phyloP scores from a whole-genome alignment of 2,329 filamentous ascomycete genomes.

The Aspergillus sclerotialis region DNA sequence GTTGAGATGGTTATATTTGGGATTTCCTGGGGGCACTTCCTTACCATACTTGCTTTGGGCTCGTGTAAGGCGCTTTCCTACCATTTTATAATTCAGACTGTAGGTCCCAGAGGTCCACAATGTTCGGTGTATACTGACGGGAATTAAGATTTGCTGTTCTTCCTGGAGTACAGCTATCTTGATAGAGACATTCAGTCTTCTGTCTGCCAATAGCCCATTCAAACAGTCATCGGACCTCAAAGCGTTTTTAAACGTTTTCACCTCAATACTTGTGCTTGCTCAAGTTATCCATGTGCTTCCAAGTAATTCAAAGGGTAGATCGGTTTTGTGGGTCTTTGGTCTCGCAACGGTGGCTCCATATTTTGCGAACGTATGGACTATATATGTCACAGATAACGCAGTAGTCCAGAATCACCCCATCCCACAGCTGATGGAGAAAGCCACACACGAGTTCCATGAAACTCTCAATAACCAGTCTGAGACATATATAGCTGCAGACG shows the following conservation, averaged over 20 bases:
- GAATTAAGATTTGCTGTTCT: constrained; percentile 2
- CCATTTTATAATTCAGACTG: constrained; percentile 1
- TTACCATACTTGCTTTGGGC: background rate
- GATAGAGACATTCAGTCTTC: constrained; percentile 2
- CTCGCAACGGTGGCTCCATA: constrained; percentile 2
- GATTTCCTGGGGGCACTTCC: background rate
- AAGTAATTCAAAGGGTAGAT: constrained; percentile 1
- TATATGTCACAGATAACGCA: constrained; percentile 1
- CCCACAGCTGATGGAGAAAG: constrained; percentile 1
- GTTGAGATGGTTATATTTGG: constrained; percentile 2
- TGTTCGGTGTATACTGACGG: background rate
- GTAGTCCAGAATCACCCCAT: constrained; percentile 2
- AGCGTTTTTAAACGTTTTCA: constrained; percentile 2
- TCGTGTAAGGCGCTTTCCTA: constrained; percentile 4
- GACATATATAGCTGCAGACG: constrained; percentile 1
- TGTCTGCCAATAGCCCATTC: constrained; percentile 3
- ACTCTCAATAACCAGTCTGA: background rate
- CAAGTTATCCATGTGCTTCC: constrained; percentile 6
- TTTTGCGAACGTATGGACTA: constrained; percentile 1
- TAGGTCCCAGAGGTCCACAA: background rate
- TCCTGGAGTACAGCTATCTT: constrained; percentile 4
- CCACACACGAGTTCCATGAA: constrained; percentile 1
- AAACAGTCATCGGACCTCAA: constrained; percentile 1
- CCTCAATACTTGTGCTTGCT: constrained; percentile 3
- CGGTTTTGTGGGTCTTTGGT: constrained; percentile 1